Evolutionary conservation across 805 yeast genomes (phyloP).

Genomic region (Ogataea salicorniae): DNA sequence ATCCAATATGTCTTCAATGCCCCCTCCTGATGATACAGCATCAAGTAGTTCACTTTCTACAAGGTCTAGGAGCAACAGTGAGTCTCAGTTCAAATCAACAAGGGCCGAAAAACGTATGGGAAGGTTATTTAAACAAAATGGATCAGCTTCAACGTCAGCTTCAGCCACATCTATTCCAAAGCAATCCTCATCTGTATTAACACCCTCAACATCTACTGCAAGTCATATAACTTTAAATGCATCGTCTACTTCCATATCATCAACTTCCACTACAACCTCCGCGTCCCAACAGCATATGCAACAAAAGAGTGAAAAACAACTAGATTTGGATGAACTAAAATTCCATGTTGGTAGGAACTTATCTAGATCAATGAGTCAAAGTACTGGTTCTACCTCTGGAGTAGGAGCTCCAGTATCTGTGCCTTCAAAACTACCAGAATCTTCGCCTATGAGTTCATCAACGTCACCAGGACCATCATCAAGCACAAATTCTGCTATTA

Average conservation of each 20-base stretch:
- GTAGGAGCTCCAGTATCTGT: too few species aligned
- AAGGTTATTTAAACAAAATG: constrained; percentile 25
- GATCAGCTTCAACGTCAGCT: constrained; percentile 4
- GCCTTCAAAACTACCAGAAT: too few species aligned
- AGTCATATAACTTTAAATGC: too few species aligned
- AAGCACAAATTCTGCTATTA: constrained; percentile 1
- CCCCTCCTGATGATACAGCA: constrained; percentile 8
- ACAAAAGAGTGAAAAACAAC: constrained; percentile 6
- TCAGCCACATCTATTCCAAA: constrained; percentile 5
- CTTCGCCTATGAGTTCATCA: not conserved
- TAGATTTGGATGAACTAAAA: constrained; percentile 18
- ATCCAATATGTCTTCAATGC: not conserved
- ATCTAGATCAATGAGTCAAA: constrained; percentile 12
- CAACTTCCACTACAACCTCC: not conserved
- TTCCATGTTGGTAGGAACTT: constrained; percentile 15
- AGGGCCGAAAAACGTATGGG: constrained; percentile 33
- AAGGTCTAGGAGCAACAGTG: constrained; percentile 28
- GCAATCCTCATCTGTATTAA: not conserved
- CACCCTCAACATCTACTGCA: not conserved
- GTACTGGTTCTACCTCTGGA: constrained; percentile 2
- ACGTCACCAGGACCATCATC: constrained; percentile 1
- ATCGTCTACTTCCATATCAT: too few species aligned
- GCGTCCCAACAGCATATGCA: not conserved
- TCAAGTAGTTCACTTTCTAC: constrained; percentile 3
- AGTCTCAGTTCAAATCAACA: constrained; percentile 25